These are phyloP conservation scores for Lichtheimia ornata DNA, from an alignment of 371 early-diverging fungal genomes.

Conservation along the genomic window DNA sequence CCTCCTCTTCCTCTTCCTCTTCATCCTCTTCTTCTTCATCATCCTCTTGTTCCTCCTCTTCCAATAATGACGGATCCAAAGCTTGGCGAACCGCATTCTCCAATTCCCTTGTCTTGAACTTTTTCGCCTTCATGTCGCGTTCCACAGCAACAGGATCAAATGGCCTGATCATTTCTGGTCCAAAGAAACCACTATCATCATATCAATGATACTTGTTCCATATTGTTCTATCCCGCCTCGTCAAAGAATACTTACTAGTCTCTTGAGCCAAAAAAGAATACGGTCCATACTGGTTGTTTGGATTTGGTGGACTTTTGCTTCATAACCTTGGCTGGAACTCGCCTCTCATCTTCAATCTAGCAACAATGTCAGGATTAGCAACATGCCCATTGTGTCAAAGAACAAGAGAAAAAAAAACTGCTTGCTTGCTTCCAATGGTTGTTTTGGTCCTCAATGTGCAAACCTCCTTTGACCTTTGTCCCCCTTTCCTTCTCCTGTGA, in stretches of 20 bases:
- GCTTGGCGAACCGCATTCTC: constrained; percentile 50
- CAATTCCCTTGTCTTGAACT: constrained; percentile 53
- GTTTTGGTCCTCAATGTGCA: too few relatives aligned
- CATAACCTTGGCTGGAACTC: constrained; percentile 55
- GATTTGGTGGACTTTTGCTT: constrained; percentile 48
- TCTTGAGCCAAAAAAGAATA: constrained; percentile 70
- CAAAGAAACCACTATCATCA: constrained; percentile 49
- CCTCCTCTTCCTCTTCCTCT: constrained; percentile 13
- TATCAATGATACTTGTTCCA: neutral
- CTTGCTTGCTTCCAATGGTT: too few relatives aligned
- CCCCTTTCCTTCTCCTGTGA: too few relatives aligned
- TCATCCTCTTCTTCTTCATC: constrained; percentile 17
- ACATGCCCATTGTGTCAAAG: too few relatives aligned
- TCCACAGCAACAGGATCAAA: constrained; percentile 44
- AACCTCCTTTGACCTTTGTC: too few relatives aligned
- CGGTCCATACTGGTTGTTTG: constrained; percentile 58
- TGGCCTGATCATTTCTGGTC: constrained; percentile 48
- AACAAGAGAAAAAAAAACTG: too few relatives aligned
- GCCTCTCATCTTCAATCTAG: constrained; percentile 61
- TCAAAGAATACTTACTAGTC: constrained; percentile 65
- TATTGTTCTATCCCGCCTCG: neutral
- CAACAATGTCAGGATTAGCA: constrained; percentile 1
- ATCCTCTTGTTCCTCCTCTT: constrained; percentile 20
- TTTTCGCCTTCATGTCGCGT: constrained; percentile 50
- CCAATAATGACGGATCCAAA: constrained; percentile 27